These are phyloP conservation scores for Stromatinia cepivora DNA, from an alignment of 2,329 filamentous ascomycete species.

Conservation along the genomic window DNA sequence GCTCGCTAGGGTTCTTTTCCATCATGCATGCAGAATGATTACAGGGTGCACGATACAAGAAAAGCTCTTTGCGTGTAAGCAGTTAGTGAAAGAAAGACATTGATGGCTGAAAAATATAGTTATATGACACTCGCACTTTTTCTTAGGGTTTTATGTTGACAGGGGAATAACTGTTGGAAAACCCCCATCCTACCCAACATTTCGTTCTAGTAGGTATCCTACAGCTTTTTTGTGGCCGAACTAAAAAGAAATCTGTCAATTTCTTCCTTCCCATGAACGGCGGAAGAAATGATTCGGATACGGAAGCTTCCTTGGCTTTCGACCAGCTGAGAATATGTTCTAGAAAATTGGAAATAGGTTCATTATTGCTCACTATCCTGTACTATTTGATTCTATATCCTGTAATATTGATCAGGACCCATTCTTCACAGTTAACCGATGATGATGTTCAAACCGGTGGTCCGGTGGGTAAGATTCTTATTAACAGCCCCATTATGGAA, in stretches of 20 bases:
- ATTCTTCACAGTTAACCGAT: conserved; percentile 2
- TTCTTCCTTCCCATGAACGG: background rate
- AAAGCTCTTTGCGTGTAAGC: background rate
- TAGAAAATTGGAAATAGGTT: conserved; percentile 4
- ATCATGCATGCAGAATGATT: conserved; percentile 6
- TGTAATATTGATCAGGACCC: conserved; percentile 13
- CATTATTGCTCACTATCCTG: background rate
- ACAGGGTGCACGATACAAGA: background rate
- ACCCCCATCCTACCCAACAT: background rate
- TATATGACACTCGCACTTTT: conserved; percentile 1
- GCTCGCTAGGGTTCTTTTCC: background rate
- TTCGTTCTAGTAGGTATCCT: background rate
- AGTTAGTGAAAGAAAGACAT: background rate
- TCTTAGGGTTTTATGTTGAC: background rate
- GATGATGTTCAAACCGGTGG: conserved; percentile 10
- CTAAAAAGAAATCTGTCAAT: background rate
- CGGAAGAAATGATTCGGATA: background rate
- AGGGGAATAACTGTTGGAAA: too few species aligned
- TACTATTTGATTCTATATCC: background rate
- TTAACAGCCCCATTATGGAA: conserved; percentile 1
- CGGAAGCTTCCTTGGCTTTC: conserved; percentile 6
- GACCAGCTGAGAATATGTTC: conserved; percentile 6
- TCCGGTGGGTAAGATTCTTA: conserved; percentile 12
- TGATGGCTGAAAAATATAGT: background rate
- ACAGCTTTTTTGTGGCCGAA: background rate